Conservation (phyloP, 108 stramenopile genomes). For the Cafeteria roenbergensis region DNA sequence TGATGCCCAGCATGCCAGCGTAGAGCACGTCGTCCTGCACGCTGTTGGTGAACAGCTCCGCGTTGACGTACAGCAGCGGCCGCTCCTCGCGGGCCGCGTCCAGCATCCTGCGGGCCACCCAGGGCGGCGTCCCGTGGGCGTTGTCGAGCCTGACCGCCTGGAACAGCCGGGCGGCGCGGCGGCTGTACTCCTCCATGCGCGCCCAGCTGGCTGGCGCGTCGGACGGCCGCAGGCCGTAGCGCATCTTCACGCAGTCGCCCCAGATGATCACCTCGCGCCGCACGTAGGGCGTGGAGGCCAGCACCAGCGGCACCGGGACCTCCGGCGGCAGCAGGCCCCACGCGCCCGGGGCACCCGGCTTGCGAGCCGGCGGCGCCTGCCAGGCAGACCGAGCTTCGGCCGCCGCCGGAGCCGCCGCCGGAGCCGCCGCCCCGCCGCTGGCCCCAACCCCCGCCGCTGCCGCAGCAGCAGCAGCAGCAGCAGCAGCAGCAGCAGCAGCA, state of each 20-base stretch:
- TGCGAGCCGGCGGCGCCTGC: too few species aligned
- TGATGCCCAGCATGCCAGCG: neutral
- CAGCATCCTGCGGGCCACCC: neutral
- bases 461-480: too few species aligned
- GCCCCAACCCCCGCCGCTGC: too few species aligned
- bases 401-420: too few species aligned
- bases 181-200: neutral
- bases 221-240: neutral
- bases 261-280: slow-evolving; percentile 1
- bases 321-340: neutral
- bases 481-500: too few species aligned
- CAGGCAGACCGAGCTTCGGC: neutral
- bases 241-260: slow-evolving; percentile 9
- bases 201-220: neutral
- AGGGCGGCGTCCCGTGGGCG: neutral
- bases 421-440: too few species aligned
- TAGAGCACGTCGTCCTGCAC: neutral
- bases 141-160: neutral
- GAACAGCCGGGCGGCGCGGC: neutral
- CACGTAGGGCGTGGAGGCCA: neutral
- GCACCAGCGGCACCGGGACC: neutral
- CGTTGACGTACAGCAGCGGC: neutral
- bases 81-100: neutral
- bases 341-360: too few species aligned
- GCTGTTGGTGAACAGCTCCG: slow-evolving; percentile 4